phyloP scores from a whole-genome alignment of 768 basidiomycete genomes.

The Tricholomella constricta region DNA sequence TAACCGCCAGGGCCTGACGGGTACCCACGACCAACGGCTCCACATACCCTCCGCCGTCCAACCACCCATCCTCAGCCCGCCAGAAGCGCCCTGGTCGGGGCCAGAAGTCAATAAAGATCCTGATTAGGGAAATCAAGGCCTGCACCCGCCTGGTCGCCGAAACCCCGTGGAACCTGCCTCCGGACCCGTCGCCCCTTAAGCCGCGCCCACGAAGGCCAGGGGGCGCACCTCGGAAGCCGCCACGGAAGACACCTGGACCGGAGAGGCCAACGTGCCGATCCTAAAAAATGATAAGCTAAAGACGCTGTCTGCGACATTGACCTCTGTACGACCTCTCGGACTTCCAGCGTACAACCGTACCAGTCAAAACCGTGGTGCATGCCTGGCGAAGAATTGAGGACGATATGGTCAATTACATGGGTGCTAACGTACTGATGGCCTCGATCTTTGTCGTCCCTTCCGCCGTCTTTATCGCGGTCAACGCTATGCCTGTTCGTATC shows the following conservation, averaged over 20 bases:
- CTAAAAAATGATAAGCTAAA: constrained; percentile 32
- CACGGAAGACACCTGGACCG: constrained; percentile 65
- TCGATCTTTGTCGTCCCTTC: constrained; percentile 53
- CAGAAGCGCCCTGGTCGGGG: constrained; percentile 66
- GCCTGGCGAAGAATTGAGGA: constrained; percentile 43
- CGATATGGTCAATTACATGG: not conserved
- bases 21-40: constrained; percentile 31
- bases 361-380: constrained; percentile 99
- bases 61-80: constrained; percentile 39
- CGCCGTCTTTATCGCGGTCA: constrained; percentile 33
- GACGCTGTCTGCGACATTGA: not conserved
- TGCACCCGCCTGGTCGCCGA: constrained; percentile 53
- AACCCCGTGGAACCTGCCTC: constrained; percentile 58
- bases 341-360: constrained; percentile 94
- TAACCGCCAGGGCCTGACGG: constrained; percentile 38
- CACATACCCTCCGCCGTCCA: constrained; percentile 33
- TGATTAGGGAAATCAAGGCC: constrained; percentile 83
- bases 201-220: constrained; percentile 42
- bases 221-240: constrained; percentile 46
- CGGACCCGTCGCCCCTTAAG: constrained; percentile 33
- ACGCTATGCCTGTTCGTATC: constrained; percentile 40
- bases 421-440: constrained; percentile 76
- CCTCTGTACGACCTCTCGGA: constrained; percentile 69
- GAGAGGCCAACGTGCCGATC: constrained; percentile 89
- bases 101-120: constrained; percentile 90